phyloP scores from a whole-genome alignment of 2,329 filamentous ascomycete genomes.

The Colletotrichum theobromicola region DNA sequence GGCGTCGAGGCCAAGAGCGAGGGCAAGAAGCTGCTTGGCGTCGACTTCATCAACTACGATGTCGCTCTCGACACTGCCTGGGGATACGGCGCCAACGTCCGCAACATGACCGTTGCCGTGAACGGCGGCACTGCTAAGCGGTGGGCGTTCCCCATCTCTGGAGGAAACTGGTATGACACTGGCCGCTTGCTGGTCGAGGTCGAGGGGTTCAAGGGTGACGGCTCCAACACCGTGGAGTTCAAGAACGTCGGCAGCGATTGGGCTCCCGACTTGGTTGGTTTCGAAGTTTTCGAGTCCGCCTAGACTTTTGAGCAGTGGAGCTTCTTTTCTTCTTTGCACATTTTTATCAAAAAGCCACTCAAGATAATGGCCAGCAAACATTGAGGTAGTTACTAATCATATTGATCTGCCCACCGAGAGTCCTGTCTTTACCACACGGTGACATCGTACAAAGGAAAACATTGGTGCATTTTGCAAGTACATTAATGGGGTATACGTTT shows the following conservation, averaged over 20 bases:
- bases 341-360: neutral
- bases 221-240: slow-evolving; percentile 41
- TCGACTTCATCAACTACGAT: slow-evolving; percentile 60
- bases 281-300: slow-evolving; percentile 30
- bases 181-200: slow-evolving; percentile 49
- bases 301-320: neutral
- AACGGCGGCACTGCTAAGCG: slow-evolving; percentile 46
- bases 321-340: neutral
- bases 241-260: slow-evolving; percentile 16
- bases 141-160: slow-evolving; percentile 55
- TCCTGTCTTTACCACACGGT: neutral
- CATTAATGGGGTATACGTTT: slow-evolving; percentile 11
- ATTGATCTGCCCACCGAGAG: neutral
- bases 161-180: slow-evolving; percentile 55
- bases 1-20: slow-evolving; percentile 31
- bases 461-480: neutral
- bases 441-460: neutral
- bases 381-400: neutral
- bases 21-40: slow-evolving; percentile 44
- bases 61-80: slow-evolving; percentile 36
- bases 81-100: slow-evolving; percentile 49
- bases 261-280: slow-evolving; percentile 49
- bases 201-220: slow-evolving; percentile 48
- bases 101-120: slow-evolving; percentile 55
- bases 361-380: too few species aligned